These are phyloP conservation scores for Debaryomyces udenii DNA, from an alignment of 1,139 yeast genomes.

Conservation along the genomic window DNA sequence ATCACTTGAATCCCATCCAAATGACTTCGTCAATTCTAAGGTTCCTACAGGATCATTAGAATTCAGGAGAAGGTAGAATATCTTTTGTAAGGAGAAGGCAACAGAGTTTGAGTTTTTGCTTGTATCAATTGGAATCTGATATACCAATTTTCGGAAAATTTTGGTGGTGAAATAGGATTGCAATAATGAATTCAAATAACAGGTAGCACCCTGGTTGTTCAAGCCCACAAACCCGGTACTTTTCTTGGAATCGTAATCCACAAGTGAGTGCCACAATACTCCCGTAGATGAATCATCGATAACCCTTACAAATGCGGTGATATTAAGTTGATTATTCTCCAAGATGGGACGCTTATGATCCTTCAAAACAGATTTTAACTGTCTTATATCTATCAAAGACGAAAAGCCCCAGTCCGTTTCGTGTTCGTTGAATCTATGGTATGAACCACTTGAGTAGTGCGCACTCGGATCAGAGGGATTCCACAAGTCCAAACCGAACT, in stretches of 20 bases:
- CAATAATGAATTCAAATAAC: constrained; percentile 86
- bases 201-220: constrained; percentile 96
- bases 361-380: constrained; percentile 30
- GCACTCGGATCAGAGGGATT: constrained; percentile 71
- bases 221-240: constrained; percentile 91
- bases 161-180: constrained; percentile 91
- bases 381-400: constrained; percentile 64
- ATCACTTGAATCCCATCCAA: constrained; percentile 97
- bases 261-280: constrained; percentile 87
- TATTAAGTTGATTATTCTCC: constrained; percentile 60
- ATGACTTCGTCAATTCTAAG: constrained; percentile 80
- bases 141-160: constrained; percentile 80
- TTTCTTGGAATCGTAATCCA: constrained; percentile 83
- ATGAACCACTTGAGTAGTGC: constrained; percentile 67
- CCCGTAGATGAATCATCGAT: constrained; percentile 89
- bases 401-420: constrained; percentile 98
- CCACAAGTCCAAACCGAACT: constrained; percentile 85
- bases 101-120: constrained; percentile 51
- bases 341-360: constrained; percentile 34
- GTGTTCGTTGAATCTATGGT: constrained; percentile 72
- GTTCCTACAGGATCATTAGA: constrained; percentile 83
- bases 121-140: constrained; percentile 78
- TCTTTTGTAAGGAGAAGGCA: constrained; percentile 82
- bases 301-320: constrained; percentile 76
- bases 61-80: constrained; percentile 76